Conservation (phyloP, 148 eudicot genomes). For the Rhododendron ferrugineum region DNA sequence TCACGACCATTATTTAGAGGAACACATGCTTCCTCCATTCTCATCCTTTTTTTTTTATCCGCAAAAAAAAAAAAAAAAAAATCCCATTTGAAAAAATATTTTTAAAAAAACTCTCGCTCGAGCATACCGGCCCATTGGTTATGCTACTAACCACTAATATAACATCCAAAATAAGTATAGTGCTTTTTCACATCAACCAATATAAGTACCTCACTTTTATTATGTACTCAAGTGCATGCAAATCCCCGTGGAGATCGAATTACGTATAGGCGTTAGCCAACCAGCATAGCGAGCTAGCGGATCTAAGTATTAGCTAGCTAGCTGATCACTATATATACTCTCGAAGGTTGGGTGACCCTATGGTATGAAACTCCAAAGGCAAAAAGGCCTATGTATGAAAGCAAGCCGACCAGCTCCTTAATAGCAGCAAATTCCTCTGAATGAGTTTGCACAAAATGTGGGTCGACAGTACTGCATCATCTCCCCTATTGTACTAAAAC, state of each 20-base stretch:
- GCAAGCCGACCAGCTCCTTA: constrained; percentile 56
- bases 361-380: not conserved
- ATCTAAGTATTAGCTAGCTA: no score
- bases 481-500: constrained; percentile 8
- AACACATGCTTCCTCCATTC: no score
- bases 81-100: no score
- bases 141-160: no score
- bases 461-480: not conserved
- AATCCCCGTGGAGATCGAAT: not conserved
- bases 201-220: not conserved
- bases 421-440: constrained; percentile 38
- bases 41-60: no score
- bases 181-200: no score
- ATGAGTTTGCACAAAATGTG: constrained; percentile 22
- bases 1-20: not conserved
- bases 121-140: no score
- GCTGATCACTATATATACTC: no score
- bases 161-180: no score
- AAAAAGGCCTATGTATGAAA: not conserved
- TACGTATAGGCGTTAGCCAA: not conserved
- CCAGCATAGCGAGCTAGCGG: no score
- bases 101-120: no score
- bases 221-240: not conserved
- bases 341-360: not conserved
- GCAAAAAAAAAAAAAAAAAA: no score